A percentile compares a stretch with the other conserved stretches of the same genome.
Conservation (phyloP, 75 land plant species). For the Cryptomeria japonica region DNA sequence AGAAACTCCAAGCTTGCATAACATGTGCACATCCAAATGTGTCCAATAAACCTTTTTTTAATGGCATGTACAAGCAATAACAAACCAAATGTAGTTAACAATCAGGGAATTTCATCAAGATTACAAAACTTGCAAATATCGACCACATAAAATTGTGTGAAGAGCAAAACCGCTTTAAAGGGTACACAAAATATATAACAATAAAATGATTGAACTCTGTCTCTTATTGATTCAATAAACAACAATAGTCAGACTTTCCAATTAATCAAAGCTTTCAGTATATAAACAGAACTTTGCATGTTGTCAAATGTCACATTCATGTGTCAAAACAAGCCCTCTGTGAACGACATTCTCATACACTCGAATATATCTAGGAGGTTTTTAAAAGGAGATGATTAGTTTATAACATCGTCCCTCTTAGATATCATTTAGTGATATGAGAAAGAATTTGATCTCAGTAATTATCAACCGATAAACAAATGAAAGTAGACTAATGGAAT, state of each 20-base stretch:
- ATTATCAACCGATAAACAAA: background rate
- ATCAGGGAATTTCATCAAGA: background rate
- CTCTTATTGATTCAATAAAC: background rate
- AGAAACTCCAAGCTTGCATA: background rate
- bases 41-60: background rate
- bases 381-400: background rate
- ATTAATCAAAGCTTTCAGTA: background rate
- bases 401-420: background rate
- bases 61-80: background rate
- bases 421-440: background rate
- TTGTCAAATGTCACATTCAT: background rate
- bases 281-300: background rate
- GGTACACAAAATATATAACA: background rate
- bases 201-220: background rate
- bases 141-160: background rate
- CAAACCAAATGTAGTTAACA: background rate
- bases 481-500: background rate
- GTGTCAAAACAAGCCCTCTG: background rate
- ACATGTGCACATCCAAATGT: background rate
- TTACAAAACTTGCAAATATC: background rate
- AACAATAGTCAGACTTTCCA: background rate
- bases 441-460: background rate
- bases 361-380: background rate
- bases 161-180: background rate
- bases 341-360: background rate